Evolutionary conservation across 2,329 filamentous ascomycete species (phyloP).

Genomic region (Diaporthe velutina): DNA sequence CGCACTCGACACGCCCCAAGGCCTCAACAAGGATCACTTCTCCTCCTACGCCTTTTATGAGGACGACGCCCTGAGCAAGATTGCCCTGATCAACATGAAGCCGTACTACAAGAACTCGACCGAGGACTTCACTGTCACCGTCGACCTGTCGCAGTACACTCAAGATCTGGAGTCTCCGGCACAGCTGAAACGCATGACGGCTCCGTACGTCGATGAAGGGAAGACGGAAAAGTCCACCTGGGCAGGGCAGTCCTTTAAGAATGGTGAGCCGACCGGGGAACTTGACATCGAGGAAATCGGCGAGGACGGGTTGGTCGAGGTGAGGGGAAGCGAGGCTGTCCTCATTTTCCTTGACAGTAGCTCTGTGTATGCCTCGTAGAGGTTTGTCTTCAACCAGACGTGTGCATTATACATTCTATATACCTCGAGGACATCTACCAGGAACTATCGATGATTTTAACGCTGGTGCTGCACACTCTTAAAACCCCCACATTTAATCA

Average conservation of each 20-base stretch:
- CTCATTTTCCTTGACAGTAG: constrained; percentile 5
- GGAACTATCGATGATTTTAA: too few species aligned
- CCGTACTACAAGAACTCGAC: constrained; percentile 11
- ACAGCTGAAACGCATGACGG: constrained; percentile 26
- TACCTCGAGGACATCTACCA: background rate
- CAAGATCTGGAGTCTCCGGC: constrained; percentile 2
- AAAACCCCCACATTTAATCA: background rate
- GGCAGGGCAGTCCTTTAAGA: constrained; percentile 25
- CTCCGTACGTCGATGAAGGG: background rate
- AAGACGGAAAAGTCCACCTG: constrained; percentile 21
- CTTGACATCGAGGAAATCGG: constrained; percentile 14
- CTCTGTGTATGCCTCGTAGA: background rate
- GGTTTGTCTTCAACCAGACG: too few species aligned
- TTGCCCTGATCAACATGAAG: constrained; percentile 15
- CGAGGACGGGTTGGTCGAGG: constrained; percentile 8
- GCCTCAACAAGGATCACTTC: constrained; percentile 5
- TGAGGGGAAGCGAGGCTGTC: constrained; percentile 26
- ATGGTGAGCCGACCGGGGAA: background rate
- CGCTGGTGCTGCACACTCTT: too few species aligned
- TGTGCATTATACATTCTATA: background rate
- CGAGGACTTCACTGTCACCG: constrained; percentile 12
- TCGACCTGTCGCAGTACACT: constrained; percentile 22
- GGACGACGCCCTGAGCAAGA: background rate
- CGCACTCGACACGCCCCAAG: background rate
- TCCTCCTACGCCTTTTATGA: constrained; percentile 22